Percentiles rank a stretch among this genome's conserved stretches.
Conservation (phyloP, 2,329 filamentous ascomycete genomes). For the Atkinsonella hypoxylon region DNA sequence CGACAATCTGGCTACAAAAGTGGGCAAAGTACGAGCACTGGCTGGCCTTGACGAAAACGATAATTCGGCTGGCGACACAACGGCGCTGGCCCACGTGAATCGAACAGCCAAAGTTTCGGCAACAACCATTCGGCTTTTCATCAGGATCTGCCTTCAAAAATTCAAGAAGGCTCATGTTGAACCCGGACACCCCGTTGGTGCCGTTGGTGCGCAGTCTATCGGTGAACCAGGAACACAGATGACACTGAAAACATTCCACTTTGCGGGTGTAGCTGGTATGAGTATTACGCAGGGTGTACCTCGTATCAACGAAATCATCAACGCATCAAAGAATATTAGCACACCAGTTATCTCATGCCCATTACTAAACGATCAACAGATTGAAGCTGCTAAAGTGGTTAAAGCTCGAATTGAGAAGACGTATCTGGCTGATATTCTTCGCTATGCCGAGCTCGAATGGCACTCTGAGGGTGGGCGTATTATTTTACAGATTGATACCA, state of each 20-base stretch:
- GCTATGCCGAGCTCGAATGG: slow-evolving; percentile 82
- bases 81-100: slow-evolving; percentile 38
- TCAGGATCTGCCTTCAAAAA: slow-evolving; percentile 73
- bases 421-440: slow-evolving; percentile 68
- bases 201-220: slow-evolving; percentile 93
- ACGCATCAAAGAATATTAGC: slow-evolving; percentile 85
- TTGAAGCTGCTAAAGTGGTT: slow-evolving; percentile 76
- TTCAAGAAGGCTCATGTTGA: slow-evolving; percentile 87
- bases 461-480: slow-evolving; percentile 64
- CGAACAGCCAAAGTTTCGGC: slow-evolving; percentile 76
- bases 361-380: slow-evolving; percentile 60
- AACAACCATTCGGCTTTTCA: slow-evolving; percentile 61
- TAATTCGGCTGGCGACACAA: slow-evolving; percentile 7
- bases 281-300: slow-evolving; percentile 98
- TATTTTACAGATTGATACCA: slow-evolving; percentile 68
- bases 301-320: slow-evolving; percentile 99
- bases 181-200: slow-evolving; percentile 89
- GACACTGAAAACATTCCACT: slow-evolving; percentile 99
- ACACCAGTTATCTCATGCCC: slow-evolving; percentile 89
- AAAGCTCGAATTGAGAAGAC: slow-evolving; percentile 95
- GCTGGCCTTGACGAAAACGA: slow-evolving; percentile 34
- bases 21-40: slow-evolving; percentile 40
- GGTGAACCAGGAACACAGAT: slow-evolving; percentile 98
- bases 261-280: slow-evolving; percentile 98
- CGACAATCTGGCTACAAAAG: slow-evolving; percentile 44